Conservation (phyloP, 495 filamentous ascomycete genomes). For the Podospora australis region DNA sequence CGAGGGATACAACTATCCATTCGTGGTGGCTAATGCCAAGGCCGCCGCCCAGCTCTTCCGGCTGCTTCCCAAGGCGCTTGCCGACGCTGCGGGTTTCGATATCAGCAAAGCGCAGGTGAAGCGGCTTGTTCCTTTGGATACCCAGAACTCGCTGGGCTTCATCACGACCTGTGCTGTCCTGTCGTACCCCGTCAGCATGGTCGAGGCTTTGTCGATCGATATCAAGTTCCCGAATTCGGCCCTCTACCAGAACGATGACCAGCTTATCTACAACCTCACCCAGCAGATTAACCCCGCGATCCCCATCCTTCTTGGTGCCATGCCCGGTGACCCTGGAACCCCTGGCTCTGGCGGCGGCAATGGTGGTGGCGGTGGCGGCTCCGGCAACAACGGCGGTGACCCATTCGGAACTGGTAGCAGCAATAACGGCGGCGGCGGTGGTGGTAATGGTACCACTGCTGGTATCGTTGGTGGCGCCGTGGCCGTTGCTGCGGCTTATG, state of each 20-base stretch:
- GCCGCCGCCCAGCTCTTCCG: slow-evolving; percentile 84
- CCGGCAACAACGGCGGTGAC: slow-evolving; percentile 18
- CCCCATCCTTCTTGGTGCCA: slow-evolving; percentile 55
- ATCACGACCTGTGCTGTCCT: slow-evolving; percentile 75
- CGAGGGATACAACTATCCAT: slow-evolving; percentile 70
- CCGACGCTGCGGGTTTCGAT: slow-evolving; percentile 53
- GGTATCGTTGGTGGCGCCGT: slow-evolving; percentile 76
- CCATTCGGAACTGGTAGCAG: slow-evolving; percentile 32
- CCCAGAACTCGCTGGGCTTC: slow-evolving; percentile 59
- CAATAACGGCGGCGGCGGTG: slow-evolving; percentile 22
- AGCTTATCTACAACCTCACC: slow-evolving; percentile 60
- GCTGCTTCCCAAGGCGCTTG: slow-evolving; percentile 67
- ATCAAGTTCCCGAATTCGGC: slow-evolving; percentile 60
- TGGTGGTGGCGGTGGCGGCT: slow-evolving; percentile 17
- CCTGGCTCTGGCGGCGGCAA: slow-evolving; percentile 13
- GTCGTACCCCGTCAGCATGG: slow-evolving; percentile 61
- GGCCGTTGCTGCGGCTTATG: slow-evolving; percentile 80
- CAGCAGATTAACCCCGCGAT: slow-evolving; percentile 78
- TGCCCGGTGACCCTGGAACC: slow-evolving; percentile 16
- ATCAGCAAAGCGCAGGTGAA: slow-evolving; percentile 54
- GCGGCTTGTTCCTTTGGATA: slow-evolving; percentile 73
- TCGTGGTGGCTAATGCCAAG: slow-evolving; percentile 61
- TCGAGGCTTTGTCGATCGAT: slow-evolving; percentile 55
- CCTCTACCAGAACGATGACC: slow-evolving; percentile 64
- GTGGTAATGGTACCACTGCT: slow-evolving; percentile 68